Evolutionary conservation across 2,329 filamentous ascomycete genomes (phyloP).

Genomic region (Bipolaris cookei): DNA sequence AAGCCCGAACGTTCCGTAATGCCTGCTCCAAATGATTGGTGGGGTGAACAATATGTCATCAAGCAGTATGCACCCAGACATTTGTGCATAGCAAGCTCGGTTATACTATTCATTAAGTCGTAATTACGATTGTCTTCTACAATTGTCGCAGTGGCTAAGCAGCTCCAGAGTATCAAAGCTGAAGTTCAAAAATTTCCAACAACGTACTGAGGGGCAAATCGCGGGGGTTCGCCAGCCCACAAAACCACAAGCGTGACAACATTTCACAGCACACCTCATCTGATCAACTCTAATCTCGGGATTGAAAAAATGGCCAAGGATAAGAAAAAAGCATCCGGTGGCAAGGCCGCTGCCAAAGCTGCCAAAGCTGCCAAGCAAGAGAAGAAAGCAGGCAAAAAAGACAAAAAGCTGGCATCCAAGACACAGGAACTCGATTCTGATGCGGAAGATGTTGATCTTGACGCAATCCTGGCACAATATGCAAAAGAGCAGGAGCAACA

Average conservation of each 20-base stretch:
- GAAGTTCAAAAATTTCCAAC: constrained; percentile 25
- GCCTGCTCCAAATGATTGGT: constrained; percentile 22
- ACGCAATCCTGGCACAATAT: constrained; percentile 91
- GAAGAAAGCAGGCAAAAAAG: constrained; percentile 75
- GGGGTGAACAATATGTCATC: constrained; percentile 2
- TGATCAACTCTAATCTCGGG: not conserved
- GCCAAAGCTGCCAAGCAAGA: constrained; percentile 75
- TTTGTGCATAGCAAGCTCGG: not conserved
- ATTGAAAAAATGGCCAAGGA: constrained; percentile 57
- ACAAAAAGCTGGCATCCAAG: constrained; percentile 80
- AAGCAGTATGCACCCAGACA: not conserved
- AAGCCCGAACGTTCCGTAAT: constrained; percentile 21
- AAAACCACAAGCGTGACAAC: not conserved
- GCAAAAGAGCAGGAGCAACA: constrained; percentile 90
- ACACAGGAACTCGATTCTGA: constrained; percentile 81
- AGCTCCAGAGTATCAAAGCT: not conserved
- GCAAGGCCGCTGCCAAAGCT: constrained; percentile 58
- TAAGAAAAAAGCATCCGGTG: constrained; percentile 56
- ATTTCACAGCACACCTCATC: not conserved
- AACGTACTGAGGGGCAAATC: constrained; percentile 25
- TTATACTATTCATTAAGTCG: no score
- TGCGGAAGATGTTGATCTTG: constrained; percentile 89
- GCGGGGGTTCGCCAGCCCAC: constrained; percentile 6
- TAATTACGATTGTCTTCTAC: not conserved
- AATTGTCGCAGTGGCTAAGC: not conserved